Base-by-base conservation (phyloP, 2,329 filamentous ascomycete species). In the Aureobasidium sp. region DNA sequence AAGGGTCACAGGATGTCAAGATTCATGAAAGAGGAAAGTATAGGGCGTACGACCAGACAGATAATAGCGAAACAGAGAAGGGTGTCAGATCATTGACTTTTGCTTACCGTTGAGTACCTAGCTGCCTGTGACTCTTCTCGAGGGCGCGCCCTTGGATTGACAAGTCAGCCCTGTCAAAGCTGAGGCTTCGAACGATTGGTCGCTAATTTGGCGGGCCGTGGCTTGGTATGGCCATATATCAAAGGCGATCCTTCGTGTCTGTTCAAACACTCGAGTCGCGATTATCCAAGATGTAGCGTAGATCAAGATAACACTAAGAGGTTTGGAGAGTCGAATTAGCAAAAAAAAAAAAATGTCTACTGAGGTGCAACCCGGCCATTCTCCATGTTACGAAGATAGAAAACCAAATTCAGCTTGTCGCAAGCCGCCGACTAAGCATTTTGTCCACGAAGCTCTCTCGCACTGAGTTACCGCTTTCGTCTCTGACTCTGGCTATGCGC, bases 91-190 rank as follows among this genome's bases (percentile, higher is more conserved):
- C 32, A 49, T 59, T 59, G 55, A 49, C 55, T 59, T 47, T 59
- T 59, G 55, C 55, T 59, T 59, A 59, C 55, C 57, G 45, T 50
- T 51, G 57, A 44, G 36, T 60, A 42, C 39, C 44, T 49, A 60
- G 34, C 11, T 14, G 11, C 36, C n/a, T 51, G 37, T 60, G 55
- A 59, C 55, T 60, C 55, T 59, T 41, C 14, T 34, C 2, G 30
- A 60, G 37, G 45, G 36, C 57, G 57, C 57, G 57, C 57, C 57
- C 57, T 60, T 60, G 27, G 29, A 36, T 50, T 51, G 57, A 60
- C 57, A 60, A 50, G 44, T 60, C 57, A 48, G 55, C 55, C 55
- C 36, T 41, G 54, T 21, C 21, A 21, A 21, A 21, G 21, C 21
- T 21, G 21, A 21, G 32, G 30, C 53, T 44, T 55, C 29, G 42